phyloP scores from a whole-genome alignment of 1,284 basidiomycete species.

The Cutaneotrichosporon cavernicola region DNA sequence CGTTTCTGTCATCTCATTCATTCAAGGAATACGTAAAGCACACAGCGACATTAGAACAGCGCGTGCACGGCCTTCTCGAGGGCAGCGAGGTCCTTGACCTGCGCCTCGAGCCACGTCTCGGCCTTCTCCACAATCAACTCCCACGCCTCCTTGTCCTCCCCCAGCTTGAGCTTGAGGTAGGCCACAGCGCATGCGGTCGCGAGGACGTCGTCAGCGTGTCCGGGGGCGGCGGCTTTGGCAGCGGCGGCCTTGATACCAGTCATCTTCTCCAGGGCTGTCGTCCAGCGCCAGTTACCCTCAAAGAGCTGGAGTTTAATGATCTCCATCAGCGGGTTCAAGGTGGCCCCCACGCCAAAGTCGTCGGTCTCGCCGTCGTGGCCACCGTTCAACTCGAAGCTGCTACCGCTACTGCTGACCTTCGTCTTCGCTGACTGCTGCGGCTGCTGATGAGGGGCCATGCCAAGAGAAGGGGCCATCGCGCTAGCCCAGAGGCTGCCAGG shows the following conservation, averaged over 20 bases:
- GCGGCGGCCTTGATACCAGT: background rate
- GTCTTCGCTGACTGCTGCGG: too few species aligned
- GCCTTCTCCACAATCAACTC: constrained; percentile 28
- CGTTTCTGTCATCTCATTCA: too few species aligned
- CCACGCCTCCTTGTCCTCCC: constrained; percentile 18
- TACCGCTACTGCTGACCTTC: too few species aligned
- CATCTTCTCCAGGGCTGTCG: constrained; percentile 2
- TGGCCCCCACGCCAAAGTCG: too few species aligned
- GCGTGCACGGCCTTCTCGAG: constrained; percentile 1
- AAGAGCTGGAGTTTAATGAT: constrained; percentile 19
- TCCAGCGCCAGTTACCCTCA: constrained; percentile 24
- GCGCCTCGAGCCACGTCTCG: constrained; percentile 15
- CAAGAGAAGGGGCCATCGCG: too few species aligned
- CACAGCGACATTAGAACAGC: background rate
- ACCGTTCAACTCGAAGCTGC: too few species aligned
- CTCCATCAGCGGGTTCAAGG: constrained; percentile 1
- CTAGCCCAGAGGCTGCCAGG: too few species aligned
- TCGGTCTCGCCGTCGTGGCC: too few species aligned
- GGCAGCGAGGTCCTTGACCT: background rate
- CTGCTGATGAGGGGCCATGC: too few species aligned
- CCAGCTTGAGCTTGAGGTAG: constrained; percentile 16
- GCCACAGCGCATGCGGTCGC: constrained; percentile 20
- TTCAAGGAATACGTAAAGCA: too few species aligned
- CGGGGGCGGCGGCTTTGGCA: background rate
- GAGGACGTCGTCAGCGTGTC: constrained; percentile 6